Base-by-base conservation (phyloP, 2,329 filamentous ascomycete species). In the Dothistroma pini region DNA sequence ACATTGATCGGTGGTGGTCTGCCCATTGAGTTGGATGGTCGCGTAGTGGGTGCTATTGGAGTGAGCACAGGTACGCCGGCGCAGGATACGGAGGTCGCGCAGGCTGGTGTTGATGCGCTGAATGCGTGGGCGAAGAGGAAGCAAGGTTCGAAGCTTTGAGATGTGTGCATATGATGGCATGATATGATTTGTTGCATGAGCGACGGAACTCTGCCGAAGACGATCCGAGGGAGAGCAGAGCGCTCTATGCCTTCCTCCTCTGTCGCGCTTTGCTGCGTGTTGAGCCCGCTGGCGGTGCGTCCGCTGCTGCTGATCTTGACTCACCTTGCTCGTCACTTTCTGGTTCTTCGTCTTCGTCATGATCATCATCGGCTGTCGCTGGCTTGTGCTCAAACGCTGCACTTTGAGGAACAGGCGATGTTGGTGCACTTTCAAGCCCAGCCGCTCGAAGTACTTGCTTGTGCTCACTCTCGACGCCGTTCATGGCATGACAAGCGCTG, bases 391-490 rank as follows among this genome's bases (percentile, higher is more conserved):
- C 53, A 54, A 3, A 11, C 16, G 25, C 51, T 53, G 51, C 51
- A 53, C 31, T 53, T 32, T 35, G 25, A n/a, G n/a, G 51, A 19
- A 35, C 25, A 6, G 51, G 51, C 12, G 51, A 53, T 5, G 25
- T 53, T 12, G 29, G 51, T 12, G 25, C 22, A 21, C 51, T 53
- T 35, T 53, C 51, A n/a, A 53, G 25, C 8, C 51, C 51, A 53
- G 51, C 51, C 11, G 51, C 51, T 32, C 51, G 51, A n/a, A 53
- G 25, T 56, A 93, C 88, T 71, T 88, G 86, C 67, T 86, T 85
- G 9, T 86, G 85, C 73, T 93, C 90, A 63, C 89, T 90, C 69
- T 91, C 85, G 70, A 89, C 85, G 0, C 93, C 93, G 73, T 99
- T 99, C 78, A 84, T 83, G 1, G 86, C 81, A 10, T 88, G 87